phyloP scores from a whole-genome alignment of 2,329 filamentous ascomycete species.

The Fusarium buharicum region DNA sequence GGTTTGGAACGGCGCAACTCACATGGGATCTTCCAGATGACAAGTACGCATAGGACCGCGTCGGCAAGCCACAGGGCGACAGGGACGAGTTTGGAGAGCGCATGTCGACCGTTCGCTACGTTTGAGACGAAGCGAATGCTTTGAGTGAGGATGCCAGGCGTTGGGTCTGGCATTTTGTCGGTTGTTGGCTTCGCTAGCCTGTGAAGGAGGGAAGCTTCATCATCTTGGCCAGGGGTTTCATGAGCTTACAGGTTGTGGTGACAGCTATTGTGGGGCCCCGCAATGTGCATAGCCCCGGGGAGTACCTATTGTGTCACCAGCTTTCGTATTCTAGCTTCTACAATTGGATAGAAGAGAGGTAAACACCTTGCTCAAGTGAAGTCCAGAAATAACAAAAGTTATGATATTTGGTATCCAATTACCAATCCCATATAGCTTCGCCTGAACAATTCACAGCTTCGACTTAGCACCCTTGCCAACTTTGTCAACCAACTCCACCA shows the following conservation, averaged over 20 bases:
- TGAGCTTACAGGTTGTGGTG: constrained; percentile 20
- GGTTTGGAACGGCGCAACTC: constrained; percentile 51
- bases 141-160: constrained; percentile 41
- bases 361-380: no score
- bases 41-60: constrained; percentile 73
- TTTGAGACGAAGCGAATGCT: constrained; percentile 52
- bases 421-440: not conserved
- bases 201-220: constrained; percentile 31
- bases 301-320: not conserved
- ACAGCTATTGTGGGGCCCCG: constrained; percentile 38
- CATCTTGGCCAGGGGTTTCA: constrained; percentile 23
- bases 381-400: not conserved
- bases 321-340: not conserved
- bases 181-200: constrained; percentile 11
- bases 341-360: not conserved
- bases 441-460: constrained; percentile 41
- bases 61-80: constrained; percentile 76
- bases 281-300: constrained; percentile 41
- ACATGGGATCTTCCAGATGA: constrained; percentile 89
- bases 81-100: constrained; percentile 61
- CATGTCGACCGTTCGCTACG: constrained; percentile 60
- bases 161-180: constrained; percentile 45
- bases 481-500: constrained; percentile 73
- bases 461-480: constrained; percentile 53
- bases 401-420: not conserved